Evolutionary conservation across 2,329 filamentous ascomycete genomes (phyloP).

Genomic region (Fusarium staphyleae): DNA sequence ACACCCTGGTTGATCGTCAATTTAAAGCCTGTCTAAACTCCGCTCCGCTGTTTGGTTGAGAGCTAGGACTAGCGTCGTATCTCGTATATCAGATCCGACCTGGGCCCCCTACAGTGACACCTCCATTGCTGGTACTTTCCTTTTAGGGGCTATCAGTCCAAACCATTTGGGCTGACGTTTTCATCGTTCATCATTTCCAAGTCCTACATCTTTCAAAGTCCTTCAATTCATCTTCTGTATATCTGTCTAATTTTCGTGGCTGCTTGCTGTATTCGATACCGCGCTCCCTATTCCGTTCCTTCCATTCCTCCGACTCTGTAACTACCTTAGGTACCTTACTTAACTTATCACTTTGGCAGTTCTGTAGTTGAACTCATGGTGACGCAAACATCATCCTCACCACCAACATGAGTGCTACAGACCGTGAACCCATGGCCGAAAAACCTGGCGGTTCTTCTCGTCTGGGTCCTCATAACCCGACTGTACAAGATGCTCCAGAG

Average conservation of each 20-base stretch:
- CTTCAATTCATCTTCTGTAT: too few relatives aligned
- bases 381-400: constrained; percentile 2
- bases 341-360: neutral
- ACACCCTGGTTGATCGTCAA: neutral
- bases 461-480: constrained; percentile 2
- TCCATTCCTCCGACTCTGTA: neutral
- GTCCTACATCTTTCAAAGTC: too few relatives aligned
- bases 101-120: too few relatives aligned
- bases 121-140: neutral
- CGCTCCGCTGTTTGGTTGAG: neutral
- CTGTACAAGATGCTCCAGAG: constrained; percentile 16
- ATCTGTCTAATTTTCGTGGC: neutral
- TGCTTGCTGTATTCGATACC: neutral
- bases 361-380: neutral
- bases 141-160: constrained; percentile 9
- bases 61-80: constrained; percentile 28
- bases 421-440: constrained; percentile 20
- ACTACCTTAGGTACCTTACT: too few relatives aligned
- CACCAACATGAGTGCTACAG: constrained; percentile 23
- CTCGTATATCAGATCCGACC: constrained; percentile 16
- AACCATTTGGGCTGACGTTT: constrained; percentile 4
- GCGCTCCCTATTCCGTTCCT: neutral
- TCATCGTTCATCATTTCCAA: constrained; percentile 10
- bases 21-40: neutral
- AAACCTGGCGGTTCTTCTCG: constrained; percentile 24